Percentiles rank a stretch among this genome's conserved stretches.
phyloP scores from a whole-genome alignment of 1,284 basidiomycete species.

The Ustanciosporium gigantosporum region DNA sequence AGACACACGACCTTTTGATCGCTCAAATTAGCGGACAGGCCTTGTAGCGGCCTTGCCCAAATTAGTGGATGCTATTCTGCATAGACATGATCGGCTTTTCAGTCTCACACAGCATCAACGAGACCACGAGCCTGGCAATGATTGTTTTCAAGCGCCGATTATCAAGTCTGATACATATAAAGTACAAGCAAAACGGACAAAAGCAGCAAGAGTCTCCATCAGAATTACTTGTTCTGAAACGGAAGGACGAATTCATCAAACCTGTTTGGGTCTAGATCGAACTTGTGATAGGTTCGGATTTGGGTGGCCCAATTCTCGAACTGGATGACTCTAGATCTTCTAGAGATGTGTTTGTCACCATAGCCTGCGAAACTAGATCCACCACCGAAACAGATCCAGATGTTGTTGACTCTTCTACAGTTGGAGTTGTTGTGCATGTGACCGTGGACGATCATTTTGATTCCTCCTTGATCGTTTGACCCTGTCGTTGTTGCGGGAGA shows the following conservation, averaged over 20 bases:
- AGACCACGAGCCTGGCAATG: too few species aligned
- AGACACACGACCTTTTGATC: background rate
- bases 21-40: too few species aligned
- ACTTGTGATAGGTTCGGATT: constrained; percentile 85
- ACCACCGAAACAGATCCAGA: constrained; percentile 95
- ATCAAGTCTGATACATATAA: too few species aligned
- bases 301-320: constrained; percentile 77
- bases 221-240: too few species aligned
- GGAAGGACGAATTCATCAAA: constrained; percentile 20
- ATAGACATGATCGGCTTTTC: too few species aligned
- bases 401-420: constrained; percentile 77
- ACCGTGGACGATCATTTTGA: constrained; percentile 44
- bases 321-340: constrained; percentile 39
- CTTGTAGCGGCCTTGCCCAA: too few species aligned
- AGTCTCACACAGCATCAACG: too few species aligned
- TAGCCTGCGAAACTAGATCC: constrained; percentile 65
- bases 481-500: background rate
- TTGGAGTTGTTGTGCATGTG: constrained; percentile 67
- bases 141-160: too few species aligned
- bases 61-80: too few species aligned
- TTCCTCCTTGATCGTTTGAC: too few species aligned
- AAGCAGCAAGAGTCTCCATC: too few species aligned
- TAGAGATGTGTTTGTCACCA: constrained; percentile 17
- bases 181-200: too few species aligned
- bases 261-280: constrained; percentile 63